Base-by-base conservation (phyloP, 2,329 filamentous ascomycete genomes). In the Lachnellula cervina region DNA sequence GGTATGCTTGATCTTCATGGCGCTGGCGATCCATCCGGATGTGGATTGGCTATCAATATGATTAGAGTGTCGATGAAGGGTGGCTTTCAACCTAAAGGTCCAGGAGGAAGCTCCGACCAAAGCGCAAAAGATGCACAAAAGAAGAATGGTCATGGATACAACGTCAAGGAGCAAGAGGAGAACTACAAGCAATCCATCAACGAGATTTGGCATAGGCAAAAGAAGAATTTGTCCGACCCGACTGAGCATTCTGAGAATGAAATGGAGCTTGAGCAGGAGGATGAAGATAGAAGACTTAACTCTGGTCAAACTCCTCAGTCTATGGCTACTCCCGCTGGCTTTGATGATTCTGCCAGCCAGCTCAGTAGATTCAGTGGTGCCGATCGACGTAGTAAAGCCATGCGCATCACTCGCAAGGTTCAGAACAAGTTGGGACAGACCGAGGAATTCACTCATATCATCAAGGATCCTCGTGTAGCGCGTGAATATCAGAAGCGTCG, bases 1-100 rank as follows among this genome's bases (percentile, higher is more conserved):
- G 94, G 94, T 3, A 99, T 99, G 94, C 81, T 99, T 46, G 88
- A 92, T 64, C 80, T 99, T 13, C 92, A 97, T 65, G 94, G 94
- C 19, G 90, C 95, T 62, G 94, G 94, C 54, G 94, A 99, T 69
- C 94, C 94, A 3, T 96, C 93, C 0, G 91, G 91, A 23, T 88
- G 92, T 66, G 94, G 94, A 2, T 85, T 97, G 57, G 94, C 90
- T 2, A 96, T 97, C 76, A 97, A 90, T 70, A 97, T 99, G 71
- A 92, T 99, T 71, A 91, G 94, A 68, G 97, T 92, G 0, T 96
- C 90, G 1, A 99, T 99, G 94, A 99, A 99, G 73, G 94, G 94
- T 59, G 94, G 94, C 0, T 99, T 44, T 19, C 42, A 44, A 21
- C n/a, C 42, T 13, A 44, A 44, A 21, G 42, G 42, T 19, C n/a